These are phyloP conservation scores for Nemania abortiva DNA, from an alignment of 2,329 filamentous ascomycete genomes.

Conservation along the genomic window DNA sequence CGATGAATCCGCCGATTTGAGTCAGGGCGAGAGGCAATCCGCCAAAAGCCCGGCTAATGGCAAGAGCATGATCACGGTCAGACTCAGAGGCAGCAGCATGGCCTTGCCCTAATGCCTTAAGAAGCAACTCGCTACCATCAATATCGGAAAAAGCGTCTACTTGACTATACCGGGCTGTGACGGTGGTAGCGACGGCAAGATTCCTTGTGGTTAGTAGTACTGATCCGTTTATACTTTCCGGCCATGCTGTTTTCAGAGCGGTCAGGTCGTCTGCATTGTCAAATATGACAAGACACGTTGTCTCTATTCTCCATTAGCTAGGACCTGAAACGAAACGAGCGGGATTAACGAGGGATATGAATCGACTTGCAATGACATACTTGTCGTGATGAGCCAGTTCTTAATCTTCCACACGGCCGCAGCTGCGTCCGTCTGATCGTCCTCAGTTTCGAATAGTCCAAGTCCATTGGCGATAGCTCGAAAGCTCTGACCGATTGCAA, in stretches of 20 bases:
- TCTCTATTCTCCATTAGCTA: not conserved
- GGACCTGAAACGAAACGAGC: not conserved
- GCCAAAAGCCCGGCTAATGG: constrained; percentile 44
- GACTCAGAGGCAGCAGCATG: constrained; percentile 30
- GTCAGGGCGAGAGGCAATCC: constrained; percentile 49
- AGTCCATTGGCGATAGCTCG: constrained; percentile 42
- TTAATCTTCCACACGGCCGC: constrained; percentile 45
- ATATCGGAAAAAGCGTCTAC: constrained; percentile 28
- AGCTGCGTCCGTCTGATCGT: constrained; percentile 40
- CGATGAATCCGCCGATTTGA: constrained; percentile 50
- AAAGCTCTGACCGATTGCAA: constrained; percentile 19
- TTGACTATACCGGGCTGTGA: constrained; percentile 18
- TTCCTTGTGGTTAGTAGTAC: constrained; percentile 37
- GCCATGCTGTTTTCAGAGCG: constrained; percentile 46
- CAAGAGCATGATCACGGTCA: constrained; percentile 31
- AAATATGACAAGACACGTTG: constrained; percentile 46
- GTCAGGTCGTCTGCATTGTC: constrained; percentile 50
- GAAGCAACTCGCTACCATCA: constrained; percentile 43
- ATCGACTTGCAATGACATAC: constrained; percentile 22
- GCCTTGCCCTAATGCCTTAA: constrained; percentile 45
- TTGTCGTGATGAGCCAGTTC: constrained; percentile 45
- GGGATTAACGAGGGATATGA: not conserved
- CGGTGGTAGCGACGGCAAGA: constrained; percentile 28
- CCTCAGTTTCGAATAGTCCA: constrained; percentile 37
- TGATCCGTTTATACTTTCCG: constrained; percentile 34